Evolutionary conservation across 2,329 filamentous ascomycete species (phyloP).

Genomic region (Phialophora macrospora): DNA sequence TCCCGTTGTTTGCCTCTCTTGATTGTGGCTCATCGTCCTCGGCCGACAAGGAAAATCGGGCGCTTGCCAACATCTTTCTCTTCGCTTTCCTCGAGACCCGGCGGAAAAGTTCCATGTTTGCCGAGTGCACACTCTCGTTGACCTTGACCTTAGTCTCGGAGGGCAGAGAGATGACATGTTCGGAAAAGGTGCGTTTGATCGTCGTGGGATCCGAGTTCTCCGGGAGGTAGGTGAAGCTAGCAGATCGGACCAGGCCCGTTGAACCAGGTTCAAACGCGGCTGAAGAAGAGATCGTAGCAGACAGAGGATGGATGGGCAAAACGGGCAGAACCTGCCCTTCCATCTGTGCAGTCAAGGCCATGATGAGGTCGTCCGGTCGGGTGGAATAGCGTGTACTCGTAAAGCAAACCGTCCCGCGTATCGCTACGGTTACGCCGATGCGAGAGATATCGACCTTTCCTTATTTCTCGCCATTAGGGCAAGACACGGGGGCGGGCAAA

Average conservation of each 20-base stretch:
- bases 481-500: background rate
- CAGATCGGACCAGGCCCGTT: conserved; percentile 56
- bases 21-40: conserved; percentile 44
- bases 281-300: conserved; percentile 17
- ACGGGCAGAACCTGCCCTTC: conserved; percentile 33
- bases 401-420: background rate
- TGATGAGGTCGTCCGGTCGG: conserved; percentile 4
- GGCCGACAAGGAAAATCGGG: conserved; percentile 46
- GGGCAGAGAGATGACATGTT: conserved; percentile 52
- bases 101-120: conserved; percentile 37
- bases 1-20: conserved; percentile 30
- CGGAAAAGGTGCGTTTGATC: conserved; percentile 57
- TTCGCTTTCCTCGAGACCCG: conserved; percentile 38
- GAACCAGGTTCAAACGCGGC: conserved; percentile 15
- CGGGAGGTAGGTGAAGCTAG: conserved; percentile 63
- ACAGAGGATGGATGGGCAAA: conserved; percentile 30
- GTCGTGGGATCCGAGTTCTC: conserved; percentile 43
- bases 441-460: conserved; percentile 9
- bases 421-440: conserved; percentile 21
- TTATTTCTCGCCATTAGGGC: conserved; percentile 27
- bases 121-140: conserved; percentile 30
- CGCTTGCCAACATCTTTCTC: conserved; percentile 42
- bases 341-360: conserved; percentile 25
- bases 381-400: background rate
- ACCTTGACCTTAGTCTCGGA: conserved; percentile 40